These are phyloP conservation scores for Stagonosporopsis vannaccii DNA, from an alignment of 2,329 filamentous ascomycete genomes.

Conservation along the genomic window DNA sequence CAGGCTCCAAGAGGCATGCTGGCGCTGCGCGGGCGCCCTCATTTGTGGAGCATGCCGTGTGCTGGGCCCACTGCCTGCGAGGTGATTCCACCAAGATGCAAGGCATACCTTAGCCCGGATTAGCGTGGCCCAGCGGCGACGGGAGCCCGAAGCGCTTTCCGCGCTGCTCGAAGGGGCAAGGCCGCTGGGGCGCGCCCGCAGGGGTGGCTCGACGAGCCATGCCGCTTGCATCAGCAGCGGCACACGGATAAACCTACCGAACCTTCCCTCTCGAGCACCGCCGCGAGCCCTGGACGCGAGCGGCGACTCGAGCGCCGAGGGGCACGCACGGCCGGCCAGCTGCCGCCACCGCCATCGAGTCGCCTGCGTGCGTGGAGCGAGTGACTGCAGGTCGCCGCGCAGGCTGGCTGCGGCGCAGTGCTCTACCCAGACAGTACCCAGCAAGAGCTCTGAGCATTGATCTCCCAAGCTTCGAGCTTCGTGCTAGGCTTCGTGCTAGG, in stretches of 20 bases:
- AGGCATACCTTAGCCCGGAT: constrained; percentile 16
- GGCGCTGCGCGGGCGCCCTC: constrained; percentile 17
- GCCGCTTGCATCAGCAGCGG: constrained; percentile 2
- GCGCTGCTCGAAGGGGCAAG: constrained; percentile 6
- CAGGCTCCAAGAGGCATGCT: constrained; percentile 5
- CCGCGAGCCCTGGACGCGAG: neutral
- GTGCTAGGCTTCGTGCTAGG: too few species aligned
- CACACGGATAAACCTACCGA: constrained; percentile 3
- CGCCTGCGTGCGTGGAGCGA: constrained; percentile 3
- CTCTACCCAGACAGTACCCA: too few species aligned
- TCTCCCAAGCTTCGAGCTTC: too few species aligned
- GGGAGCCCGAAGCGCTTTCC: constrained; percentile 12
- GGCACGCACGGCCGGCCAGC: neutral
- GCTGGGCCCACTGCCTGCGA: constrained; percentile 15
- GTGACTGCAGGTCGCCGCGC: neutral
- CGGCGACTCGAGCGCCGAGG: too few species aligned
- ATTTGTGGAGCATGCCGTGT: constrained; percentile 21
- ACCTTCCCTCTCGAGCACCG: constrained; percentile 8
- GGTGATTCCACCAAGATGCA: constrained; percentile 18
- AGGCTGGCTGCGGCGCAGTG: neutral
- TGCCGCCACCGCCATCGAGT: constrained; percentile 1
- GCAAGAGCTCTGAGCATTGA: too few species aligned
- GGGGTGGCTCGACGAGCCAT: constrained; percentile 1
- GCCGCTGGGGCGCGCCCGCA: neutral
- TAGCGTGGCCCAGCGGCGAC: constrained; percentile 14